These are phyloP conservation scores for Tulasnella sp. DNA, from an alignment of 768 basidiomycete species.

Conservation along the genomic window DNA sequence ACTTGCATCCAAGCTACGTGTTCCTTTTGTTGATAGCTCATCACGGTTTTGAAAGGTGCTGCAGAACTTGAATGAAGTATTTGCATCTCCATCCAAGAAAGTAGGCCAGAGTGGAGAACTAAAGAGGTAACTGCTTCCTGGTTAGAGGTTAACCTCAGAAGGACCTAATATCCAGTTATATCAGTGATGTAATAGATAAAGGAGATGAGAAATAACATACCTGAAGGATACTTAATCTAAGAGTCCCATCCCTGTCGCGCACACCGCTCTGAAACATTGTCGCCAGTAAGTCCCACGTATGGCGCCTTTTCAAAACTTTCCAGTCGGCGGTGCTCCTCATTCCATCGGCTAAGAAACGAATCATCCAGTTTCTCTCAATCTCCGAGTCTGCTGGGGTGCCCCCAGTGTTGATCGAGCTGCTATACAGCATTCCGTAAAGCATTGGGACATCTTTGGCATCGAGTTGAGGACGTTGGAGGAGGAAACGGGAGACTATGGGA, in stretches of 20 bases:
- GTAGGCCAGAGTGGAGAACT: constrained; percentile 53
- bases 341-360: constrained; percentile 69
- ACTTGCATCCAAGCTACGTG: neutral
- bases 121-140: constrained; percentile 55
- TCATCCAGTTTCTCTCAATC: constrained; percentile 81
- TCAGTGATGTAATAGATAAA: neutral
- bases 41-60: constrained; percentile 19
- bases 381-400: constrained; percentile 83
- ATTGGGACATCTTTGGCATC: constrained; percentile 79
- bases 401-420: too few relatives aligned
- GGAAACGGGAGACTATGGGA: constrained; percentile 71
- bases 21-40: constrained; percentile 16
- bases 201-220: neutral
- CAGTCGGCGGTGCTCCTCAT: constrained; percentile 67
- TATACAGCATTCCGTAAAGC: constrained; percentile 80
- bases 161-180: too few relatives aligned
- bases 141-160: constrained; percentile 63
- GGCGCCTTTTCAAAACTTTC: constrained; percentile 62
- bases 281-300: constrained; percentile 80
- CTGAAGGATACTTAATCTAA: neutral
- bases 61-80: too few relatives aligned
- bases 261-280: constrained; percentile 57
- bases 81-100: constrained; percentile 62
- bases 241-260: constrained; percentile 49
- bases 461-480: constrained; percentile 75